Evolutionary conservation across 73 alveolate species (phyloP).

Genomic region (Stentor roeselii): DNA sequence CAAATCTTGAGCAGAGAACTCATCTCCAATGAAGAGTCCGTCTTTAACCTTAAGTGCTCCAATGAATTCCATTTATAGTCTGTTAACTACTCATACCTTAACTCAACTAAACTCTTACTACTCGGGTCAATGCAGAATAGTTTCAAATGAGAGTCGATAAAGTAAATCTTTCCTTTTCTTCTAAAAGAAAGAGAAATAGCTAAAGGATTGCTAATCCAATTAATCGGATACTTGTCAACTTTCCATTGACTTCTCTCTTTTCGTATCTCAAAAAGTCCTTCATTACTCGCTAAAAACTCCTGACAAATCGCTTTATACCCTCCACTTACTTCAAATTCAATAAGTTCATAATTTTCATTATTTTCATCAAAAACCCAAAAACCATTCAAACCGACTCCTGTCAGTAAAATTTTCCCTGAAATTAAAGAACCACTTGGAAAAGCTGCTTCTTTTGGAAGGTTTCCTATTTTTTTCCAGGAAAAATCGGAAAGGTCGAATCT

Average conservation of each 20-base stretch:
- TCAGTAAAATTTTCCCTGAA: neutral
- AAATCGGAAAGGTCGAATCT: neutral
- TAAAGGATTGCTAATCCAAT: neutral
- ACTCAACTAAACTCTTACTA: too few species aligned
- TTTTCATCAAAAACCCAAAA: neutral
- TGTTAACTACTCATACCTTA: too few species aligned
- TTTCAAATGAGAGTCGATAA: too few species aligned
- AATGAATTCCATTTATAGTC: constrained; percentile 66
- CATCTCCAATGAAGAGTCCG: constrained; percentile 86
- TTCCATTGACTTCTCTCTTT: neutral
- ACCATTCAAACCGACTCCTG: neutral
- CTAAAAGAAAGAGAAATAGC: too few species aligned
- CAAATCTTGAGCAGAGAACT: constrained; percentile 82
- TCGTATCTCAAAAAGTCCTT: neutral
- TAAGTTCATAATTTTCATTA: neutral
- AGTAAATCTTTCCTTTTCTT: too few species aligned
- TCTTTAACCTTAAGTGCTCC: constrained; percentile 86
- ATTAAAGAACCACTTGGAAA: neutral
- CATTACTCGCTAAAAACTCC: neutral
- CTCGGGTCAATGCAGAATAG: too few species aligned
- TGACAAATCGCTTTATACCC: neutral
- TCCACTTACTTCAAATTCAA: neutral
- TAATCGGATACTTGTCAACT: neutral
- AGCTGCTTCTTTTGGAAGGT: neutral
- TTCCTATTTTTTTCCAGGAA: neutral